Conservation (phyloP, 139 green algal genomes). For the Chlamydomonas incerta region DNA sequence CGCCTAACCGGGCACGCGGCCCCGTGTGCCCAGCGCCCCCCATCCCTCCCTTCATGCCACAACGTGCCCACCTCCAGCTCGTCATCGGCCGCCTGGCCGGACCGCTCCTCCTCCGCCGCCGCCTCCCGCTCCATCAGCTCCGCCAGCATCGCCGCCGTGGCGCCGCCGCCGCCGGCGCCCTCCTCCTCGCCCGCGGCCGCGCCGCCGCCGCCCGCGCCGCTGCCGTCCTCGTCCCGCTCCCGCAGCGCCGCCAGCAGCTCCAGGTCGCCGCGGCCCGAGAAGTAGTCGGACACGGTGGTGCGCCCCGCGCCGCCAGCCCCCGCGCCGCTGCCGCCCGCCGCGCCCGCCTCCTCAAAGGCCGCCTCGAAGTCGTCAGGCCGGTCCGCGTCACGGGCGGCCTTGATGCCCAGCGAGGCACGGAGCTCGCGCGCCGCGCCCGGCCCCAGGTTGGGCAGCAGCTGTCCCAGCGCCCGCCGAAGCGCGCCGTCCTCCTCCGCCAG, state of each 20-base stretch:
- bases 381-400: not conserved
- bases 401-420: not conserved
- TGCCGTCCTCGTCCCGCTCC: not conserved
- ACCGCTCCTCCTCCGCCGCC: not conserved
- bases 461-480: not conserved
- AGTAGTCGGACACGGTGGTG: not conserved
- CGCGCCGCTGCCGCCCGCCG: not conserved
- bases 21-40: too few relatives aligned
- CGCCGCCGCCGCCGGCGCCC: not conserved
- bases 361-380: constrained; percentile 3
- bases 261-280: constrained; percentile 8
- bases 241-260: not conserved
- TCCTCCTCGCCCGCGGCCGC: not conserved
- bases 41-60: too few relatives aligned
- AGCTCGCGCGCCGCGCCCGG: not conserved
- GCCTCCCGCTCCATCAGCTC: not conserved
- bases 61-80: not conserved
- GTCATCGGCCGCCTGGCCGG: not conserved
- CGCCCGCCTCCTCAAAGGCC: not conserved
- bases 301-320: not conserved
- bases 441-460: constrained; percentile 32
- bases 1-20: too few relatives aligned
- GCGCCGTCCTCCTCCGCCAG: not conserved
- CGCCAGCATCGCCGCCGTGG: not conserved
- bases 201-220: not conserved